Evolutionary conservation across 2,329 filamentous ascomycete species (phyloP), one percentile per base, ranked within the genome.

Genomic region (Fusarium nodosum): DNA sequence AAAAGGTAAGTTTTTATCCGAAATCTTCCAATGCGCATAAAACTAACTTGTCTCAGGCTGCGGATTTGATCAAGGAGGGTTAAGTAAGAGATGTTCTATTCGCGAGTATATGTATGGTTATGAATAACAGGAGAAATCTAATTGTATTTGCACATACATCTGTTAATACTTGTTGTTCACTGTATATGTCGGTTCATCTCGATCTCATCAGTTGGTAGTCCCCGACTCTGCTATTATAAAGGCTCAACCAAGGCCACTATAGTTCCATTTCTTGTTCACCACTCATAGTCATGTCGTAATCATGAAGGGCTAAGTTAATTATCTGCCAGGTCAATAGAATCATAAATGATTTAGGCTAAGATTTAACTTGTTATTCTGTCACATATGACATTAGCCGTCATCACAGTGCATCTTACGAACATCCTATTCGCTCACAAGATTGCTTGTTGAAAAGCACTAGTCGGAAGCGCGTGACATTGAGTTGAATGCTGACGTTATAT

Each of bases 1-100:
- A 78, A 45, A 78, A 72, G 64, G 76, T 66, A 62, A 44, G 47
- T 7, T 1, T 2, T 1, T 0, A 5, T 9, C 6, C 5, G 3
- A 5, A 1, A 33, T 13, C 3, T 6, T 1, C 3, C 0, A 13
- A 7, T 2, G 6, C 3, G 10, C 0, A 12, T 6, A 8, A 30
- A 9, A 13, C 41, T 60, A 18, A 47, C 44, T 13, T 13, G 6
- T 9, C 30, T 12, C 8, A 70, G 67, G 67, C 67, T 36, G 59
- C 67, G n/a, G 63, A 70, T 12, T 26, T 70, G 1, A 70, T 71
- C 28, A 70, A 71, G 36, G 33, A 24, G 5, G 53, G 33, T 4
- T 67, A n/a, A 55, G 2, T 10, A 10, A 3, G 4, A 4, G 18
- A 15, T 44, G 12, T 26, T 16, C 2, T 24, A 24, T 24, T 2